phyloP scores from a whole-genome alignment of 139 green algal genomes.

The Coccomyxa sp. region DNA sequence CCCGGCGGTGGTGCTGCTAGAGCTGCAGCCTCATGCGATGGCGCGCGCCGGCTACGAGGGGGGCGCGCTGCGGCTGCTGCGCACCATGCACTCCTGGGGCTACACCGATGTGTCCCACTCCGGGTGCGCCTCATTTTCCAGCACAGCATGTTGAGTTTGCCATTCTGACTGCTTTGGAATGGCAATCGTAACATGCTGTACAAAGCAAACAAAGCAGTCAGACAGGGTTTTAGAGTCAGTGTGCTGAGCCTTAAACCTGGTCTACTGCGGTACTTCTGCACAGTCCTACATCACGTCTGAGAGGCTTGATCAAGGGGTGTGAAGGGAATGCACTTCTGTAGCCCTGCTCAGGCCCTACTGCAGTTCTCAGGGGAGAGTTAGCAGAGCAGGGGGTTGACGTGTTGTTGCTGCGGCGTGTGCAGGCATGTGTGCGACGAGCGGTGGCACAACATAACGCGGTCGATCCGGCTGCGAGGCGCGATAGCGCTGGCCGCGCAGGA shows the following conservation, averaged over 20 bases:
- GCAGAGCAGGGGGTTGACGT: not conserved
- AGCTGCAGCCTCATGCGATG: slow-evolving; percentile 58
- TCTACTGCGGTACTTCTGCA: too few species aligned
- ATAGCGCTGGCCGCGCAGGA: slow-evolving; percentile 17
- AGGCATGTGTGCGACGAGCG: slow-evolving; percentile 67
- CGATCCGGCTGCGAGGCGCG: slow-evolving; percentile 30
- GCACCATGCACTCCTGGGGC: slow-evolving; percentile 52
- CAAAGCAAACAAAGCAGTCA: too few species aligned
- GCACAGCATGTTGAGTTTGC: too few species aligned
- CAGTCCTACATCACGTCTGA: too few species aligned
- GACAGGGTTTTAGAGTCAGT: too few species aligned
- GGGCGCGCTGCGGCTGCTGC: slow-evolving; percentile 42
- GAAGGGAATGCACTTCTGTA: not conserved
- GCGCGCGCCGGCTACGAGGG: slow-evolving; percentile 19
- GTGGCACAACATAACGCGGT: slow-evolving; percentile 62
- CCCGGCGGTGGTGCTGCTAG: slow-evolving; percentile 60
- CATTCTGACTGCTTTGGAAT: too few species aligned
- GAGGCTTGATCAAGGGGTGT: not conserved
- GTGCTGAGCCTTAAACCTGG: too few species aligned
- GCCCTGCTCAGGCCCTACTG: not conserved
- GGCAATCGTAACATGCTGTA: too few species aligned
- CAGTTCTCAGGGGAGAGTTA: not conserved
- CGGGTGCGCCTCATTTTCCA: slow-evolving; percentile 20
- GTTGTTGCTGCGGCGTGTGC: not conserved
- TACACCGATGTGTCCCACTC: slow-evolving; percentile 72